phyloP scores from a whole-genome alignment of 352 stramenopile genomes.

The Pythium diclinum region DNA sequence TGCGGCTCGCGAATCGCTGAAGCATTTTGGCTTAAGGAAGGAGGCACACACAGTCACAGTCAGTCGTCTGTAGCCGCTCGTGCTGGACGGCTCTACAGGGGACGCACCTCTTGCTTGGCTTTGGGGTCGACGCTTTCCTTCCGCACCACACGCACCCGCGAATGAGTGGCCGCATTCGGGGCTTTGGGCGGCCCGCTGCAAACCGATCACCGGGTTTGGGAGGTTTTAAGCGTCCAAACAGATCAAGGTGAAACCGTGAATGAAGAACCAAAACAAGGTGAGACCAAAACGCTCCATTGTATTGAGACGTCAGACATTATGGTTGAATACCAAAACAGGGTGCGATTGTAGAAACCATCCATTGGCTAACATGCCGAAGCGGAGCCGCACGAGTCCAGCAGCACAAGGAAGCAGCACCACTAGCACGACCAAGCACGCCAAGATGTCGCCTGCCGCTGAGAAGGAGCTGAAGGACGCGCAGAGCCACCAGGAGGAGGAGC shows the following conservation, averaged over 20 bases:
- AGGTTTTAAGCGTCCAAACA: neutral
- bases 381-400: neutral
- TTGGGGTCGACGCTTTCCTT: neutral
- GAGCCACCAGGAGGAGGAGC: constrained; percentile 4
- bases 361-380: constrained; percentile 9
- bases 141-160: constrained; percentile 4
- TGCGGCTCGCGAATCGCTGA: constrained; percentile 57
- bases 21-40: constrained; percentile 34
- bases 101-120: constrained; percentile 1
- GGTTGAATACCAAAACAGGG: constrained; percentile 6
- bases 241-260: neutral
- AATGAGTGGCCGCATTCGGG: constrained; percentile 16
- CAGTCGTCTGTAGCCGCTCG: neutral
- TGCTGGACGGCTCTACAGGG: neutral
- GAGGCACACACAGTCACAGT: neutral
- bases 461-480: constrained; percentile 7
- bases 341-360: constrained; percentile 1
- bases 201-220: constrained; percentile 1
- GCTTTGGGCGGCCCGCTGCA: neutral
- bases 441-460: constrained; percentile 9
- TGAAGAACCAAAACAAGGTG: constrained; percentile 2
- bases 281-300: neutral
- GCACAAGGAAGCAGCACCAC: constrained; percentile 1
- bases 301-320: neutral
- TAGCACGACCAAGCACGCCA: neutral